These are phyloP conservation scores for Lachnellula arida DNA, from an alignment of 2,329 filamentous ascomycete genomes.

Conservation along the genomic window DNA sequence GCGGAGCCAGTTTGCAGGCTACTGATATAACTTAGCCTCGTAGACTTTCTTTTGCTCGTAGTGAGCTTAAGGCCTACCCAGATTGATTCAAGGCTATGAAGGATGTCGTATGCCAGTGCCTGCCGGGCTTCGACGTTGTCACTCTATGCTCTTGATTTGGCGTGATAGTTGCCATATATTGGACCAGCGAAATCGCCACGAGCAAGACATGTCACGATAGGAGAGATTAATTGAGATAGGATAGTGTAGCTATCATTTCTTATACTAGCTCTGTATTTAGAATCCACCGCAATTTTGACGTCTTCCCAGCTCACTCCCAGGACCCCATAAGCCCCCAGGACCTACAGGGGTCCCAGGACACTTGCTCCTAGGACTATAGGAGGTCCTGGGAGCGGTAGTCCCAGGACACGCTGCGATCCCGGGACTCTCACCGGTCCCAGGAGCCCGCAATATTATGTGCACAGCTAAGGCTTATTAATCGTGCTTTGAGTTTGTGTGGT, in stretches of 20 bases:
- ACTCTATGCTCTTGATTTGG: slow-evolving; percentile 12
- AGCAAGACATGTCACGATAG: slow-evolving; percentile 11
- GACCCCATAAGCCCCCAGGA: too few relatives aligned
- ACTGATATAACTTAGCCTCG: background rate
- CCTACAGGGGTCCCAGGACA: background rate
- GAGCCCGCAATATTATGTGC: background rate
- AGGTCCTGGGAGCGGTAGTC: slow-evolving; percentile 6
- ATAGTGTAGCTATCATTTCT: slow-evolving; percentile 14
- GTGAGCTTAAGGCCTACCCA: slow-evolving; percentile 4
- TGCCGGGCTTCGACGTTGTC: slow-evolving; percentile 12
- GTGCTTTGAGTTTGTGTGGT: too few relatives aligned
- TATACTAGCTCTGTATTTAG: slow-evolving; percentile 14
- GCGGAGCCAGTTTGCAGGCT: background rate
- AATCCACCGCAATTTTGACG: slow-evolving; percentile 12
- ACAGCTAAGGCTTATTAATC: too few relatives aligned
- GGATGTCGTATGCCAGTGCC: slow-evolving; percentile 8
- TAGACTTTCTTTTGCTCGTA: background rate
- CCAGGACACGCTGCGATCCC: slow-evolving; percentile 6
- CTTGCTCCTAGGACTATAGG: slow-evolving; percentile 7
- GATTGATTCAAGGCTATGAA: slow-evolving; percentile 10
- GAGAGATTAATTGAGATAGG: slow-evolving; percentile 12
- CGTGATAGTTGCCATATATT: slow-evolving; percentile 12
- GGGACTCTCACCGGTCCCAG: slow-evolving; percentile 8
- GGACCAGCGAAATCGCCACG: slow-evolving; percentile 9
- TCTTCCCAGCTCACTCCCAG: background rate